phyloP scores from a whole-genome alignment of 2,329 filamentous ascomycete species.

The Trichocomaceae sp. region DNA sequence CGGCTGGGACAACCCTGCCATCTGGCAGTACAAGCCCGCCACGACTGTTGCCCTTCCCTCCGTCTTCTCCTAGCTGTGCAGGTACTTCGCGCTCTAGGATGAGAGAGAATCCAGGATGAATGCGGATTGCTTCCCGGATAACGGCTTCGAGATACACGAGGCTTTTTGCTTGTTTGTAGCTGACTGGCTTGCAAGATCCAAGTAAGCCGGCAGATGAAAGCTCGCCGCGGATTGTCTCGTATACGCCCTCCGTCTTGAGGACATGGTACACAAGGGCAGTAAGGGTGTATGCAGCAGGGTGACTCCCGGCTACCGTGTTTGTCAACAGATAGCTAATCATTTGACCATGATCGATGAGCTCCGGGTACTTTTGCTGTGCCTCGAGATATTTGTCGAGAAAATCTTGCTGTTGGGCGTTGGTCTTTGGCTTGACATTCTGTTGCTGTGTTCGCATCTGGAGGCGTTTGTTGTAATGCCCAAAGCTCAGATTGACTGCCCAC shows the following conservation, averaged over 20 bases:
- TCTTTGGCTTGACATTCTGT: neutral
- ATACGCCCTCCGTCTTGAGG: constrained; percentile 19
- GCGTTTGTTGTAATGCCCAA: constrained; percentile 10
- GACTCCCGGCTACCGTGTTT: constrained; percentile 27
- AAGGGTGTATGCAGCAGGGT: constrained; percentile 30
- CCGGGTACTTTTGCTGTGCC: constrained; percentile 17
- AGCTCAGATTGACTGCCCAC: constrained; percentile 12
- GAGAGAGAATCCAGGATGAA: constrained; percentile 14
- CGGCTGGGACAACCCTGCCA: constrained; percentile 14
- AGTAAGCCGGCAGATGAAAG: constrained; percentile 16
- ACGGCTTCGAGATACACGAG: constrained; percentile 13
- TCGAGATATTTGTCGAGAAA: constrained; percentile 19
- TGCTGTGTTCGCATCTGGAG: neutral
- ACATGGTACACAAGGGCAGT: constrained; percentile 28
- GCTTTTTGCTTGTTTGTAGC: constrained; percentile 7
- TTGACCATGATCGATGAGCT: constrained; percentile 16
- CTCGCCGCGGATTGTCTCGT: constrained; percentile 22
- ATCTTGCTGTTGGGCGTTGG: constrained; percentile 10
- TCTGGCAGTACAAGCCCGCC: constrained; percentile 16
- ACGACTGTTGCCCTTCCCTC: neutral
- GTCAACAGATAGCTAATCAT: constrained; percentile 18
- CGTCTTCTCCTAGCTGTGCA: neutral
- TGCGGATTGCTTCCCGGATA: constrained; percentile 15
- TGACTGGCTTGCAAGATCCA: constrained; percentile 7
- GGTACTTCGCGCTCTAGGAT: constrained; percentile 15